A percentile compares a stretch with the other conserved stretches of the same genome.
phyloP scores from a whole-genome alignment of 495 filamentous ascomycete genomes.

The Tuber microsphaerosporum region DNA sequence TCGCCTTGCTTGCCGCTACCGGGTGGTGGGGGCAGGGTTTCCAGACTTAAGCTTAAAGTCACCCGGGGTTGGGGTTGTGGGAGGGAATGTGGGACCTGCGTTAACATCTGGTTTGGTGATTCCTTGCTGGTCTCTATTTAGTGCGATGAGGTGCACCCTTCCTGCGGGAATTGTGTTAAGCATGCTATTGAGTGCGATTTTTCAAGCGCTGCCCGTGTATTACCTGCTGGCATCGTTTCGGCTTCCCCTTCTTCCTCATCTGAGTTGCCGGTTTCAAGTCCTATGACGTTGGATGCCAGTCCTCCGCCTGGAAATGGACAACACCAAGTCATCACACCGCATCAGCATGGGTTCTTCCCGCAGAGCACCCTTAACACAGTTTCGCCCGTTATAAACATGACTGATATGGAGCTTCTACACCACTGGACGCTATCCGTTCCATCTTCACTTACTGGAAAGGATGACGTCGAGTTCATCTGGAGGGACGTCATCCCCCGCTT shows the following conservation, averaged over 20 bases:
- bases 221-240: background rate
- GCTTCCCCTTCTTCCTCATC: background rate
- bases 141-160: conserved; percentile 59
- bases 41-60: background rate
- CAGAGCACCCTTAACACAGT: background rate
- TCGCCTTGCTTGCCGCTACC: background rate
- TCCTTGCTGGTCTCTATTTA: conserved; percentile 30
- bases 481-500: conserved; percentile 41
- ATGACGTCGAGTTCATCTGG: conserved; percentile 36
- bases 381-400: conserved; percentile 7
- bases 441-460: conserved; percentile 17
- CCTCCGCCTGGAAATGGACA: background rate
- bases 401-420: conserved; percentile 40
- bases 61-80: background rate
- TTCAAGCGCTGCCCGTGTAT: background rate
- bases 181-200: conserved; percentile 60
- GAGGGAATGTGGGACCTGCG: background rate
- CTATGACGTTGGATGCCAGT: background rate
- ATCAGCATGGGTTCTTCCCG: conserved; percentile 11
- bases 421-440: conserved; percentile 29
- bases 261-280: background rate
- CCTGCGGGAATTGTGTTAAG: conserved; percentile 57
- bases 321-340: background rate
- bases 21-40: background rate
- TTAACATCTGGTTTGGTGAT: conserved; percentile 7